These are phyloP conservation scores for Pseudozyma tsukubaensis DNA, from an alignment of 1,284 basidiomycete species.

Conservation along the genomic window DNA sequence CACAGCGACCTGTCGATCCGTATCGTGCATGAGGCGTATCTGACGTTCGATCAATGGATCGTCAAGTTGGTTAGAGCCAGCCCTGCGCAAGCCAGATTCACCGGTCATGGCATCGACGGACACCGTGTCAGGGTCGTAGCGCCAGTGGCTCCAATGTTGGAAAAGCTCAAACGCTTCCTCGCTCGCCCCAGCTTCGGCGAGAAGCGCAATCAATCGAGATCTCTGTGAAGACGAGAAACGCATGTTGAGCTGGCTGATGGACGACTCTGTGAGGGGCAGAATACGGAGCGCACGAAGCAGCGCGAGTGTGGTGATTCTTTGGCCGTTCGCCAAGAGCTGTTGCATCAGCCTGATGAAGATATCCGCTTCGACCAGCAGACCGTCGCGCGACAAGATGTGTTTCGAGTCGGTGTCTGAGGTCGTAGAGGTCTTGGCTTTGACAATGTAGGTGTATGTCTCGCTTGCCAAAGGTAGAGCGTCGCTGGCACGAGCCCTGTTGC, in stretches of 20 bases:
- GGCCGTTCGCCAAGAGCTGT: constrained; percentile 5
- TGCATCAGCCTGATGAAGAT: constrained; percentile 21
- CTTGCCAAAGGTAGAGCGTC: constrained; percentile 2
- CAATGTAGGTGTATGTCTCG: constrained; percentile 20
- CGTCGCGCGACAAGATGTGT: constrained; percentile 29
- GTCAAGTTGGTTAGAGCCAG: background rate
- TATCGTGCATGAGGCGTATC: constrained; percentile 30
- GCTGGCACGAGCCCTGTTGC: constrained; percentile 13
- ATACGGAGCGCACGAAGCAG: constrained; percentile 29
- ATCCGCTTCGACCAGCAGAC: constrained; percentile 22
- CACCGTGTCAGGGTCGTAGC: constrained; percentile 10
- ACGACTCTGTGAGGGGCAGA: constrained; percentile 21
- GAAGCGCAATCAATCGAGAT: constrained; percentile 7
- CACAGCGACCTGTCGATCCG: constrained; percentile 10
- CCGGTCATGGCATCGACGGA: background rate
- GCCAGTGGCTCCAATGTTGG: constrained; percentile 32
- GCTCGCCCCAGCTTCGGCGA: constrained; percentile 23
- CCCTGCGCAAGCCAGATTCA: constrained; percentile 3
- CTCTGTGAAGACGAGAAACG: constrained; percentile 15
- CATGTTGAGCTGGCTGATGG: constrained; percentile 25
- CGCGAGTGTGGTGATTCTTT: constrained; percentile 14
- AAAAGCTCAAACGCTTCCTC: constrained; percentile 40
- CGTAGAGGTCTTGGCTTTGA: constrained; percentile 34
- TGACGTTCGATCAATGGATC: constrained; percentile 42
- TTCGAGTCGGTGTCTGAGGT: constrained; percentile 1